Conservation (phyloP, 139 green algal species). For the Auxenochlorella pyrenoidosa region DNA sequence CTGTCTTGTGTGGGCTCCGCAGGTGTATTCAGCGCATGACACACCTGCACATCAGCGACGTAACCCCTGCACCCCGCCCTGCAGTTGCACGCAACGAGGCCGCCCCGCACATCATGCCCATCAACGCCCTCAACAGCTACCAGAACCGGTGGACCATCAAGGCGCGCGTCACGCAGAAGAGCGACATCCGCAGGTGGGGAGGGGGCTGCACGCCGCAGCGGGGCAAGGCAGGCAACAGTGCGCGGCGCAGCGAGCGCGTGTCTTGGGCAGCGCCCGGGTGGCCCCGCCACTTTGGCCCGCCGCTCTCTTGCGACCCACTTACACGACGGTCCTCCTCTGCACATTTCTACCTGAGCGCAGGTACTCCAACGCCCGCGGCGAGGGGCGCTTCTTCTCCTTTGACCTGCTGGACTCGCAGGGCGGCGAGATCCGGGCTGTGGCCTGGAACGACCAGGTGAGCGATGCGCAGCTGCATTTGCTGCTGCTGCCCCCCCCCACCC, state of each 20-base stretch:
- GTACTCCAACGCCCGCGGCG: slow-evolving; percentile 81
- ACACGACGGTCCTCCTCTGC: background rate
- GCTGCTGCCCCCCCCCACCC: background rate
- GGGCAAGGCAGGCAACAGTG: background rate
- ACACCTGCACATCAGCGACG: too few species aligned
- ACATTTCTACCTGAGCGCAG: slow-evolving; percentile 2
- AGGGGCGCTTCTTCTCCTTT: slow-evolving; percentile 95
- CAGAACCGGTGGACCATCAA: slow-evolving; percentile 95
- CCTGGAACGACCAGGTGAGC: slow-evolving; percentile 60
- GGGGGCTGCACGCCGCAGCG: slow-evolving; percentile 47
- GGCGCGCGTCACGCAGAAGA: slow-evolving; percentile 83
- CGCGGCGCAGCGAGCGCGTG: slow-evolving; percentile 66
- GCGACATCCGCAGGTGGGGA: slow-evolving; percentile 69
- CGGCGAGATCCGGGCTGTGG: slow-evolving; percentile 62
- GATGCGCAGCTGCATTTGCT: background rate
- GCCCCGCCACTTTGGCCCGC: background rate
- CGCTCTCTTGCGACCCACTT: background rate
- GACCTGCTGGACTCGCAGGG: slow-evolving; percentile 69
- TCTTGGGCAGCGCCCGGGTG: slow-evolving; percentile 75
- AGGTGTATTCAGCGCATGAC: background rate
- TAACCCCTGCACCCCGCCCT: background rate
- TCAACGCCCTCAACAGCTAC: slow-evolving; percentile 94
- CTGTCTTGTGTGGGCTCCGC: background rate
- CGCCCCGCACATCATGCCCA: slow-evolving; percentile 79
- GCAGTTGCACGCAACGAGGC: slow-evolving; percentile 52